These are phyloP conservation scores for Nicotiana obtusifolia DNA, from an alignment of 257 asterid genomes.

Conservation along the genomic window DNA sequence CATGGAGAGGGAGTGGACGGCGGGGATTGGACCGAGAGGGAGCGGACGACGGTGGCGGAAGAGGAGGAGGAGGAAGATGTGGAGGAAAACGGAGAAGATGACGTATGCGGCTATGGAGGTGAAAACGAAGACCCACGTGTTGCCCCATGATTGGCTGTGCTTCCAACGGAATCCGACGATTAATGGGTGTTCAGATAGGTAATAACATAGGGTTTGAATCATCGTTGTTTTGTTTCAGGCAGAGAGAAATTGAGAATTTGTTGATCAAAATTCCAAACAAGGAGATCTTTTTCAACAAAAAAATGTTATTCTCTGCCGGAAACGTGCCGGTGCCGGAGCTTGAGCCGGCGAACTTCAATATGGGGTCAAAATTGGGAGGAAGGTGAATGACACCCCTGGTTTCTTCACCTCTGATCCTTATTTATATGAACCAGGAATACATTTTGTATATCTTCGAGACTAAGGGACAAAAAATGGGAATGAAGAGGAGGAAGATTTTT, in stretches of 20 bases:
- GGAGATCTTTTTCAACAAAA: too few relatives aligned
- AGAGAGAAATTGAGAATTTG: not conserved
- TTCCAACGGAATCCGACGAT: constrained; percentile 78
- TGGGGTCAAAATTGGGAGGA: too few relatives aligned
- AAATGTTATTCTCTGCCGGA: not conserved
- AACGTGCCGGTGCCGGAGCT: not conserved
- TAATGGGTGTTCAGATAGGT: constrained; percentile 78
- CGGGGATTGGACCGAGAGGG: constrained; percentile 72
- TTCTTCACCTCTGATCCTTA: too few relatives aligned
- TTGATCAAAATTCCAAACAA: not conserved
- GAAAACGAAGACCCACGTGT: constrained; percentile 75
- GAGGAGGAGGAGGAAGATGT: constrained; percentile 40
- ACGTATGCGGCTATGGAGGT: constrained; percentile 57
- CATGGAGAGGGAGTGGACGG: constrained; percentile 73
- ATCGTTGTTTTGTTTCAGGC: constrained; percentile 15
- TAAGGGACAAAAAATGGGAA: too few relatives aligned
- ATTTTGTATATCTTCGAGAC: too few relatives aligned
- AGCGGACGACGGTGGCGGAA: constrained; percentile 48
- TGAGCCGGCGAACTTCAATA: too few relatives aligned
- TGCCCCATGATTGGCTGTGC: constrained; percentile 61
- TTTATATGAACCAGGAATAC: too few relatives aligned
- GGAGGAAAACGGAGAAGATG: constrained; percentile 42
- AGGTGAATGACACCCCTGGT: too few relatives aligned
- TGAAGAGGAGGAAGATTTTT: too few relatives aligned
- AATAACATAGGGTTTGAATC: constrained; percentile 32